Evolutionary conservation across 441 rosid genomes (phyloP), one percentile per base, ranked within the genome.

Genomic region (Populus hybrid): DNA sequence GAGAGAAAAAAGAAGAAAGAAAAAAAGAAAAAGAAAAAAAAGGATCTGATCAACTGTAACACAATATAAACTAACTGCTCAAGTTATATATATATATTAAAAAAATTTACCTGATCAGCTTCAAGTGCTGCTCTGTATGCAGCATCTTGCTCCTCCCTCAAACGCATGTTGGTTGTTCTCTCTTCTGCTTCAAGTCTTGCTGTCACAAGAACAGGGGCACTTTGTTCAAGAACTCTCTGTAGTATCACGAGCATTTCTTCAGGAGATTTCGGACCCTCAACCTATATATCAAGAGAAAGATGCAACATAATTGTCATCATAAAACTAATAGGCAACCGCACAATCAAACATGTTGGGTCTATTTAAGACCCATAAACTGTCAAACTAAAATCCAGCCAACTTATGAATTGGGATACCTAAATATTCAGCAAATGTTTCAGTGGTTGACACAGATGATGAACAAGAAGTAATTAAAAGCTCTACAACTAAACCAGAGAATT

Each of bases 131-230:
- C 99, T 82, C 90, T 87, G 83, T 89, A 94, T 70, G 98, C 99
- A 72, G 97, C 94, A 87, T 96, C 98, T 81, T 96, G 98, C 84
- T 94, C 99, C 88, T 94, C 99, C 85, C 99, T 91, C 65, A 96
- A 84, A 9, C 87, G 94, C 87, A 85, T 23, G 84, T 87, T 92
- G 76, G 64, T 90, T 82, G 90, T 94, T 86, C 98, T 91, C 88
- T 96, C 98, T 82, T 96, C 99, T 0, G 98, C 96, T 75, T 96
- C 98, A 61, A 88, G 87, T 78, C 98, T 92, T 67, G 97, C 96
- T 19, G 97, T 85, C 79, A 88, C 87, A 80, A 96, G 93, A 79
- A 88, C 94, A 5, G 97, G 87, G 71, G 91, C 88, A 84, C 99
- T 94, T 87, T 96, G 98, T 87, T 96, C 99, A 11, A 89, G 87